phyloP scores from a whole-genome alignment of 352 stramenopile species.

The Phytophthora nicotianae region DNA sequence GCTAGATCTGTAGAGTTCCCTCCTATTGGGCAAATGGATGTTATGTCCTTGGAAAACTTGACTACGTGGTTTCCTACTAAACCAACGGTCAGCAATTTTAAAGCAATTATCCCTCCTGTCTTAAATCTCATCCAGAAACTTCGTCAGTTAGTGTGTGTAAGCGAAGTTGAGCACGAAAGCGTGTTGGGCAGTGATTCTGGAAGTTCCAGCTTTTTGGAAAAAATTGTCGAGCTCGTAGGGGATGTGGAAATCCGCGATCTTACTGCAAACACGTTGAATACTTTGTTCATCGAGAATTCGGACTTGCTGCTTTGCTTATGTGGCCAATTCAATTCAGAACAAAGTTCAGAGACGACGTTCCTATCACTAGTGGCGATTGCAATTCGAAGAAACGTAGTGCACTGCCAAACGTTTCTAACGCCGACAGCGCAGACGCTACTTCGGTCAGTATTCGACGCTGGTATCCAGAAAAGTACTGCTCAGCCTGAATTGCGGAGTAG shows the following conservation, averaged over 20 bases:
- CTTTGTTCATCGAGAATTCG: slow-evolving; percentile 24
- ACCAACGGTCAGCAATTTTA: slow-evolving; percentile 10
- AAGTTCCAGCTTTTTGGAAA: slow-evolving; percentile 18
- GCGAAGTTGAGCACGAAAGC: background rate
- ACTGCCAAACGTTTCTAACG: slow-evolving; percentile 23
- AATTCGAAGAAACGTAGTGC: slow-evolving; percentile 8
- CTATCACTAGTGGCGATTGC: slow-evolving; percentile 20
- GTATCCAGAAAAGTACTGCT: slow-evolving; percentile 8
- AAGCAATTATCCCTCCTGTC: slow-evolving; percentile 4
- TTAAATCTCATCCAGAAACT: slow-evolving; percentile 13
- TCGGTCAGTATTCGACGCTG: slow-evolving; percentile 24
- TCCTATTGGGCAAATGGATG: slow-evolving; percentile 15
- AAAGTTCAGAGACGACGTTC: slow-evolving; percentile 15
- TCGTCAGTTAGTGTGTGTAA: slow-evolving; percentile 16
- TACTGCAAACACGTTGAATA: slow-evolving; percentile 20
- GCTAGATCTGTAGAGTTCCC: slow-evolving; percentile 11
- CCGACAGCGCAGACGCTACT: slow-evolving; percentile 5
- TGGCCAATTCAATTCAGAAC: slow-evolving; percentile 13
- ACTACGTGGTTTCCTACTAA: slow-evolving; percentile 24
- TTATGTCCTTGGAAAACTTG: slow-evolving; percentile 18
- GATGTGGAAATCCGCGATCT: slow-evolving; percentile 13
- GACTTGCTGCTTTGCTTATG: slow-evolving; percentile 26
- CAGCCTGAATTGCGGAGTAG: slow-evolving; percentile 1
- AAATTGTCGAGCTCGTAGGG: slow-evolving; percentile 16
- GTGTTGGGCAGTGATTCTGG: background rate